A percentile compares a stretch with the other conserved stretches of the same genome.
phyloP scores from a whole-genome alignment of 176 grass and related monocot genomes.

The Tillandsia fasciculata region DNA sequence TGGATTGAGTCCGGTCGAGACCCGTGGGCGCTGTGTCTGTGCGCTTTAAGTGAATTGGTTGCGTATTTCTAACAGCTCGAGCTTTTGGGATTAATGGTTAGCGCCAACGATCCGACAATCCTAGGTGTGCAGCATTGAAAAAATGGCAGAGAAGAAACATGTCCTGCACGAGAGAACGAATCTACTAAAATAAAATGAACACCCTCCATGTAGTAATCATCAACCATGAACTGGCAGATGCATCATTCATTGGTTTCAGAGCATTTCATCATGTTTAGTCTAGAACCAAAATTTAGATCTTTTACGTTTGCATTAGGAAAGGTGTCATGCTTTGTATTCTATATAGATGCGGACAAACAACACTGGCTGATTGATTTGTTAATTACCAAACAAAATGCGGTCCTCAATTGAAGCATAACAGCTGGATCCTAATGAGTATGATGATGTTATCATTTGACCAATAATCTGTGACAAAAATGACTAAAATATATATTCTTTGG shows the following conservation, averaged over 20 bases:
- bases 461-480: too few relatives aligned
- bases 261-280: not conserved
- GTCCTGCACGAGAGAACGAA: not conserved
- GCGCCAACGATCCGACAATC: too few relatives aligned
- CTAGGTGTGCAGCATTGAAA: not conserved
- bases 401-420: not conserved
- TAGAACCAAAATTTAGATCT: not conserved
- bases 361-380: not conserved
- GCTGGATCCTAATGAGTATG: not conserved
- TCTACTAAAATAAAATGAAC: not conserved
- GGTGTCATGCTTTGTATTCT: not conserved
- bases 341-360: not conserved
- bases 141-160: not conserved
- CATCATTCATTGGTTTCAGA: too few relatives aligned
- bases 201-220: not conserved
- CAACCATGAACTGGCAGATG: constrained; percentile 2
- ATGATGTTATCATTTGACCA: not conserved
- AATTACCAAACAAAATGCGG: too few relatives aligned
- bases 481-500: too few relatives aligned
- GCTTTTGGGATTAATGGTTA: too few relatives aligned
- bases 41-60: too few relatives aligned
- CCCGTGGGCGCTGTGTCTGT: too few relatives aligned
- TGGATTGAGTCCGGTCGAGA: too few relatives aligned
- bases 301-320: too few relatives aligned
- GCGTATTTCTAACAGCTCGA: too few relatives aligned